These are phyloP conservation scores for Tilletiopsis washingtonensis DNA, from an alignment of 1,284 basidiomycete species.

Conservation along the genomic window DNA sequence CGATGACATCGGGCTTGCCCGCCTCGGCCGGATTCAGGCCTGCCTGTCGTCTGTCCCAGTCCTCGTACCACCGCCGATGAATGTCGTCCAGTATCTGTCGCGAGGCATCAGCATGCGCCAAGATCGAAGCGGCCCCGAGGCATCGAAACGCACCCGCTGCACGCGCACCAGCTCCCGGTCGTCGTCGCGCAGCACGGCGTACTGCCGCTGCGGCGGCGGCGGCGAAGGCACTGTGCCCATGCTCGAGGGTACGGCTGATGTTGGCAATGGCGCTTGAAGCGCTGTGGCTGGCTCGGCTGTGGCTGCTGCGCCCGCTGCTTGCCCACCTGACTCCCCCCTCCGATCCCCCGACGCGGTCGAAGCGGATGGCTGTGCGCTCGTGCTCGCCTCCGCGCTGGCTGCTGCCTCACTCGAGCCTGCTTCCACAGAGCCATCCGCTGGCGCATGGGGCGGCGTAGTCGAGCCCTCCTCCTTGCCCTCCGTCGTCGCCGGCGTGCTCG, in stretches of 20 bases:
- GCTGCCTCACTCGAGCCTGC: constrained; percentile 1
- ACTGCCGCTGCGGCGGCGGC: constrained; percentile 42
- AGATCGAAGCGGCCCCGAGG: not conserved
- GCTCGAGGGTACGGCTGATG: not conserved
- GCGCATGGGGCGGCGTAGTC: not conserved
- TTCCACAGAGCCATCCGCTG: not conserved
- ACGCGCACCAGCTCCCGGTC: constrained; percentile 77
- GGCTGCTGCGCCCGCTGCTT: no score
- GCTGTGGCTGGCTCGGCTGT: no score
- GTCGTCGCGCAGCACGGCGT: constrained; percentile 75
- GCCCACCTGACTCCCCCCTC: no score
- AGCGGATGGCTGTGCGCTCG: not conserved
- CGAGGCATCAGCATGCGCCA: not conserved
- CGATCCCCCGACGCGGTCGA: no score
- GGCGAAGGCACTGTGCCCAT: no score
- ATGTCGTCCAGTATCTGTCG: constrained; percentile 66
- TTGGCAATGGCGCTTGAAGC: no score
- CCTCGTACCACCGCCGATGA: constrained; percentile 63
- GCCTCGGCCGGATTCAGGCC: not conserved
- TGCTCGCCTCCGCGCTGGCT: not conserved
- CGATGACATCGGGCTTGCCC: constrained; percentile 1
- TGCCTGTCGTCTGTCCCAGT: constrained; percentile 12
- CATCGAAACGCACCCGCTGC: constrained; percentile 55
- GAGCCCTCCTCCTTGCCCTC: constrained; percentile 2
- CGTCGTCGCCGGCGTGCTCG: constrained; percentile 10